A percentile compares a stretch with the other conserved stretches of the same genome.
Conservation (phyloP, 257 asterid species). For the Paulownia fortunei region DNA sequence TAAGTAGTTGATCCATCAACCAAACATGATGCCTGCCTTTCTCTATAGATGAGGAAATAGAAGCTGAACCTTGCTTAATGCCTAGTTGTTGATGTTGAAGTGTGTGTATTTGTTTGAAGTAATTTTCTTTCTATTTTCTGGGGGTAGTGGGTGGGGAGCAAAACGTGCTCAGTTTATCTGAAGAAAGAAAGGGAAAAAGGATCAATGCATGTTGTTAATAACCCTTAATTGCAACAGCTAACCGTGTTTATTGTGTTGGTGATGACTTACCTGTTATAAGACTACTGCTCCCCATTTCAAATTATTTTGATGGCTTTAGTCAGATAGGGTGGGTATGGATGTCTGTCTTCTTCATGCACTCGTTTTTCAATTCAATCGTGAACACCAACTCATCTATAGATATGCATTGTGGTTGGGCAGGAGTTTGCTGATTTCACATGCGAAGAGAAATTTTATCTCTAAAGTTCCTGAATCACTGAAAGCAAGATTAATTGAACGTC, state of each 20-base stretch:
- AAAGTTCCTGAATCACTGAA: slow-evolving; percentile 77
- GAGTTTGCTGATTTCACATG: slow-evolving; percentile 67
- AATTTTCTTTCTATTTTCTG: background rate
- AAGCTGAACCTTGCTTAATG: background rate
- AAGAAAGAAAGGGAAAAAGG: background rate
- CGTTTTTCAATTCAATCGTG: slow-evolving; percentile 6
- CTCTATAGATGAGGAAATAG: slow-evolving; percentile 3
- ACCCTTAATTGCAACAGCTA: background rate
- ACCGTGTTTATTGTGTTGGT: background rate
- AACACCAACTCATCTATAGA: slow-evolving; percentile 4
- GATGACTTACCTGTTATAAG: slow-evolving; percentile 9
- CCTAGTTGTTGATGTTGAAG: background rate
- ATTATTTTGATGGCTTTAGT: slow-evolving; percentile 3
- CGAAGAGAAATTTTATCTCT: slow-evolving; percentile 57
- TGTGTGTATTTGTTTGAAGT: background rate
- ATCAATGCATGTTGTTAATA: background rate
- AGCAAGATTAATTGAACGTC: slow-evolving; percentile 58
- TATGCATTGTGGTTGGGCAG: slow-evolving; percentile 46
- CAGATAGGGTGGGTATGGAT: background rate
- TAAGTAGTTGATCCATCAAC: background rate
- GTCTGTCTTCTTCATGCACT: background rate
- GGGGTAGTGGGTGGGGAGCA: background rate
- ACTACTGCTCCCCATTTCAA: background rate
- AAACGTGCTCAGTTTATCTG: background rate
- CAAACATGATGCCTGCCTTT: background rate